Evolutionary conservation across 257 asterid genomes (phyloP), one percentile per base, ranked within the genome.

Genomic region (Mentha longifolia): DNA sequence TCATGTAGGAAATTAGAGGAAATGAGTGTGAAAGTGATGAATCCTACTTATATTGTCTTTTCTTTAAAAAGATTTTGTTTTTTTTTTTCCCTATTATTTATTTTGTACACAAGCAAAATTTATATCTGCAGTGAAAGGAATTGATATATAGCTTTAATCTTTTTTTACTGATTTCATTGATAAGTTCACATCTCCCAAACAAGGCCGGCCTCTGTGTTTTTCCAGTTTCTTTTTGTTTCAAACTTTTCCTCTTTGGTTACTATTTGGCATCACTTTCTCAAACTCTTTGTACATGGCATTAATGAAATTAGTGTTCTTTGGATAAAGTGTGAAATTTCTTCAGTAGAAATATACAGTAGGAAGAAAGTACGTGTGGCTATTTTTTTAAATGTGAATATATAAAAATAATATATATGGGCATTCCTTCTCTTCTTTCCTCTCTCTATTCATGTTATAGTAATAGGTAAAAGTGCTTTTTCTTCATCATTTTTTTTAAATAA

Each of bases 101-200:
- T 22, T 22, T 22, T 22, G 25, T 45, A 31, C 28, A 30, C 3
- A 55, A 30, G 57, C 47, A 49, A 54, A 12, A 56, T 51, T 39
- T 58, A 45, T 46, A 83, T 81, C 78, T 65, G 75, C 16, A 25
- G 39, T 54, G 82, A 80, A 78, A 82, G 80, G 5, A 85, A 86
- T 63, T 78, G 87, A 71, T n/a, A n/a, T n/a, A n/a, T 81, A 73
- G 75, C 80, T 86, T 65, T 72, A 54, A 43, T 55, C 62, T 56
- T 81, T 22, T 22, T 22, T 62, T 74, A 72, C 62, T 79, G 68
- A 72, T 73, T 74, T 70, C 79, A 51, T 62, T 50, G 74, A 49
- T 50, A 59, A 76, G 78, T 76, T 78, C 68, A 74, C 79, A 65
- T 78, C 77, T 63, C 49, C 51, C 60, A 72, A 33, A 54, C 67